Percentiles rank a stretch among this genome's conserved stretches.
phyloP scores from a whole-genome alignment of 2,329 filamentous ascomycete genomes.

The Cladosporium sp. region DNA sequence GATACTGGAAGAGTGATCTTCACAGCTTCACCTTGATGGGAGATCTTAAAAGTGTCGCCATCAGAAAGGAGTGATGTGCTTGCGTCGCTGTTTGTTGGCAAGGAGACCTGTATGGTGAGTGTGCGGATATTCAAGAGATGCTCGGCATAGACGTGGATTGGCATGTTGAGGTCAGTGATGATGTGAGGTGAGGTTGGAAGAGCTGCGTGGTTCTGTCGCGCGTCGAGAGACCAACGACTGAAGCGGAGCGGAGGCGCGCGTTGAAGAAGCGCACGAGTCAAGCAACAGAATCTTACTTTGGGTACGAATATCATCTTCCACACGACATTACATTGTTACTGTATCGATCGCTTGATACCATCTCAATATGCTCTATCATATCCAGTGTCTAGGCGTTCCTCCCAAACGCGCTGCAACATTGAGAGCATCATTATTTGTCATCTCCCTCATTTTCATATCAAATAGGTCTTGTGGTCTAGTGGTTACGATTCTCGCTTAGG shows the following conservation, averaged over 20 bases:
- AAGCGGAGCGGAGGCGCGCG: too few species aligned
- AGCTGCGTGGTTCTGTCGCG: too few species aligned
- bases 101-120: conserved; percentile 53
- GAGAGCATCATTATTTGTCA: too few species aligned
- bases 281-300: too few species aligned
- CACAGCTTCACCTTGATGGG: conserved; percentile 43
- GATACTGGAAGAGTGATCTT: conserved; percentile 45
- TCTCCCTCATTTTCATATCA: neutral
- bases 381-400: too few species aligned
- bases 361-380: too few species aligned
- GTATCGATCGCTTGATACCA: too few species aligned
- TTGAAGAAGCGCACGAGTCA: too few species aligned
- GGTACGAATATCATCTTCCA: too few species aligned
- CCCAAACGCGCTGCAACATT: too few species aligned
- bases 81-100: conserved; percentile 42
- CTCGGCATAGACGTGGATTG: conserved; percentile 54
- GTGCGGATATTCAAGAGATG: conserved; percentile 58
- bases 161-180: neutral
- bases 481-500: conserved; percentile 13
- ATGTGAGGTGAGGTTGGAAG: neutral
- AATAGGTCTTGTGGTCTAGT: conserved; percentile 5
- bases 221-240: too few species aligned
- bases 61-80: conserved; percentile 42
- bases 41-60: conserved; percentile 40
- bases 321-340: too few species aligned